Evolutionary conservation across 2,329 filamentous ascomycete genomes (phyloP).

Genomic region (Hypoxylon sp.): DNA sequence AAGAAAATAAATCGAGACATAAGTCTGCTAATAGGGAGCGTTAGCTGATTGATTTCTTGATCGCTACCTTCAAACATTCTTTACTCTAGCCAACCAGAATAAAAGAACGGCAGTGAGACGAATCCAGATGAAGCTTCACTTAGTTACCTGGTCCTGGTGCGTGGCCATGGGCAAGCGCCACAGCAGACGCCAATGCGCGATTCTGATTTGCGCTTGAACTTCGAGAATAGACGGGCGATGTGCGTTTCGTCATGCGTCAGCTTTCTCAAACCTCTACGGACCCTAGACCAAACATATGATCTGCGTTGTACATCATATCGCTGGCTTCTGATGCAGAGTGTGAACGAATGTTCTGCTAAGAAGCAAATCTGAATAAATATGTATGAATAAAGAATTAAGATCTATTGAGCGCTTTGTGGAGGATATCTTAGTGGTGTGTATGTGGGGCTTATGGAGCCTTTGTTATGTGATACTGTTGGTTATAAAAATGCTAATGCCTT

Average conservation of each 20-base stretch:
- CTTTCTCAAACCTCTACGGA: slow-evolving; percentile 36
- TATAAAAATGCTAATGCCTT: too few relatives aligned
- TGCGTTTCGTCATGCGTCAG: slow-evolving; percentile 34
- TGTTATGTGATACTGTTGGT: too few relatives aligned
- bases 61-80: too few relatives aligned
- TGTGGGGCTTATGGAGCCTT: too few relatives aligned
- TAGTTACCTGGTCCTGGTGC: slow-evolving; percentile 1
- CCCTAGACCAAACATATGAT: slow-evolving; percentile 39
- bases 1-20: neutral
- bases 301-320: slow-evolving; percentile 16
- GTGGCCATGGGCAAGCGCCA: slow-evolving; percentile 7
- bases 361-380: too few relatives aligned
- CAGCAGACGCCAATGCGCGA: slow-evolving; percentile 1
- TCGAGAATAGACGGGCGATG: slow-evolving; percentile 5
- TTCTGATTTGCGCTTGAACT: slow-evolving; percentile 27
- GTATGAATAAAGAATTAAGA: too few relatives aligned
- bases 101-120: neutral
- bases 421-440: too few relatives aligned
- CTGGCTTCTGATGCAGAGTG: slow-evolving; percentile 32
- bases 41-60: neutral
- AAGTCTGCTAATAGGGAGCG: neutral
- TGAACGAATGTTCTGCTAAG: too few relatives aligned
- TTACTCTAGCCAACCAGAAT: neutral
- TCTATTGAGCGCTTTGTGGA: too few relatives aligned
- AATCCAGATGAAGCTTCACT: slow-evolving; percentile 5